Conservation (phyloP, 1,284 basidiomycete genomes). For the Cryptococcus sp. region DNA sequence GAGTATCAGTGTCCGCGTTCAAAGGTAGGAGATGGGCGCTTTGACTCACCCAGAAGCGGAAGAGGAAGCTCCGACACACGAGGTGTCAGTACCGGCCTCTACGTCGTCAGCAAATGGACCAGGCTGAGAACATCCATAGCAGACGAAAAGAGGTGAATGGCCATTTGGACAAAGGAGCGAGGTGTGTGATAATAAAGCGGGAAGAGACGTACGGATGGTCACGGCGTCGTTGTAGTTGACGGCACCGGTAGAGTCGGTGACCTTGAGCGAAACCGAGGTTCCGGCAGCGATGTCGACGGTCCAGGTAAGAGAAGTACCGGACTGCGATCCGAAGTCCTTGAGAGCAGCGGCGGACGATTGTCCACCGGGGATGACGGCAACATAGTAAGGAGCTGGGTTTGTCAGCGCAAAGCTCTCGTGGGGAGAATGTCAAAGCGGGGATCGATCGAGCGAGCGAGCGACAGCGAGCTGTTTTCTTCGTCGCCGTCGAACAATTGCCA, state of each 20-base stretch:
- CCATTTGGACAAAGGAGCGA: too few relatives aligned
- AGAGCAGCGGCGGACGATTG: conserved; percentile 56
- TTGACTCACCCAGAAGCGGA: too few relatives aligned
- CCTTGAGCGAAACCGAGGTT: conserved; percentile 42
- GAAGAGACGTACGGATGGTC: conserved; percentile 25
- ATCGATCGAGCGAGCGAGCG: too few relatives aligned
- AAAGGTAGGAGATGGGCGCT: too few relatives aligned
- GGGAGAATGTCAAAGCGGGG: too few relatives aligned
- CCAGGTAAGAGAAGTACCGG: conserved; percentile 58
- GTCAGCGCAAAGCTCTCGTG: too few relatives aligned
- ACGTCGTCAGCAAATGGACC: too few relatives aligned
- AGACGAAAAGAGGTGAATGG: too few relatives aligned
- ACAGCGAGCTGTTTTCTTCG: too few relatives aligned
- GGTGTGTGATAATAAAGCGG: not conserved
- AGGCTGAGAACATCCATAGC: too few relatives aligned
- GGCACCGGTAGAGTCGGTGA: conserved; percentile 33
- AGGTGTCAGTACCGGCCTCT: conserved; percentile 7
- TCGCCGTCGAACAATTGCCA: too few relatives aligned
- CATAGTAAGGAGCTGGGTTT: conserved; percentile 57
- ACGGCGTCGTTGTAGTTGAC: conserved; percentile 30
- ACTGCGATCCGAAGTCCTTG: conserved; percentile 28
- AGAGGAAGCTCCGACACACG: conserved; percentile 2
- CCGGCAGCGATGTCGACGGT: conserved; percentile 54
- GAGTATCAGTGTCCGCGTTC: too few relatives aligned
- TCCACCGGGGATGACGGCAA: conserved; percentile 65